Base-by-base conservation (phyloP, 148 eudicot species). In the Polygonum aviculare region DNA sequence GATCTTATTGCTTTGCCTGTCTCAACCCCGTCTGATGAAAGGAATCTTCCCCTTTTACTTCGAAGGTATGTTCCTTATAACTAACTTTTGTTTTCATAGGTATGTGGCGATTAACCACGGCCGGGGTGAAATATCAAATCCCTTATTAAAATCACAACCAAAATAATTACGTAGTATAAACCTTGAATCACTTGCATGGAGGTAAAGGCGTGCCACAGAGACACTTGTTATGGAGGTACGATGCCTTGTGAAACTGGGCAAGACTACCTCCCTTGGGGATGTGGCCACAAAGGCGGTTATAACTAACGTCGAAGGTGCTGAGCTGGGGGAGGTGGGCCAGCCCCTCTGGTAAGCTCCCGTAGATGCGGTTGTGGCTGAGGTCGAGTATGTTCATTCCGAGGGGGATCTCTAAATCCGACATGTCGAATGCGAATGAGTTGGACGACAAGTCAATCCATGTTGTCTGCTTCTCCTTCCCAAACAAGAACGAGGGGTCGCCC, bases 251-350 rank as follows among this genome's bases (percentile, higher is more conserved):
- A 6, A 73, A 73, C 31, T 63, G 35, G 50, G 75, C 78, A 19
- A 86, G 60, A 4, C 77, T 75, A 50, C 80, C 70, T 0, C 80
- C 78, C 26, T 40, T 60, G 3, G 88, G 88, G 3, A 81, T 86
- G 18, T 74, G 72, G 2, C 89, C 89, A 72, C 88, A 86, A 63
- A 83, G 79, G 19, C 79, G 76, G 74, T 86, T 86, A 63, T 83
- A 86, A 70, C 83, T 83, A 21, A 83, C 83, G 49, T 86, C 83
- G 9, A 55, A 55, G 55, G 81, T 12, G 0, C 10, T 22, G 45
- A 80, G 85, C 69, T 75, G 5, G 22, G 50, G 16, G 35, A 77
- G 54, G 4, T 73, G 76, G 3, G 78, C 79, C 3, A 82, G 74
- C 10, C 41, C 49, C 26, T 67, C 26, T 1, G 87, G 83, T 4